phyloP scores from a whole-genome alignment of 179 eudicot genomes.

The Heliamphora pulchella region DNA sequence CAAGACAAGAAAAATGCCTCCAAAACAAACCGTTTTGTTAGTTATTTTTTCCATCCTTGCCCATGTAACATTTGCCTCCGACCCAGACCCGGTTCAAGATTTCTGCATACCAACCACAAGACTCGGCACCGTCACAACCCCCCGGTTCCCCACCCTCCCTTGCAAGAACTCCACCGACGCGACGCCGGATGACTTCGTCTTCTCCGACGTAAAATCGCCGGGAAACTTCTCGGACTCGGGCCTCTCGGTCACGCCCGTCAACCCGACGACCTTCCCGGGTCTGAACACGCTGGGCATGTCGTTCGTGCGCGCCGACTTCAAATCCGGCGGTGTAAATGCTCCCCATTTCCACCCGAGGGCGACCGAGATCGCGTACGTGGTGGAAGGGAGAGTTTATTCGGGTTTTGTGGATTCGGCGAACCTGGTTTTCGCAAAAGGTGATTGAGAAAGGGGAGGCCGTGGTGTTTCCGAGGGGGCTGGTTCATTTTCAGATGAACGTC shows the following conservation, averaged over 20 bases:
- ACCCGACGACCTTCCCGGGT: constrained; percentile 45
- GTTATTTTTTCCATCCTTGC: constrained; percentile 22
- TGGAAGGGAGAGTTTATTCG: constrained; percentile 57
- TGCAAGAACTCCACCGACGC: constrained; percentile 43
- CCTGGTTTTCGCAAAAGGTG: constrained; percentile 49
- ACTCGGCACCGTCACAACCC: too few species aligned
- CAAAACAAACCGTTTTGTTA: constrained; percentile 14
- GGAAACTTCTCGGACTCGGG: constrained; percentile 26
- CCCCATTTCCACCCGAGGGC: constrained; percentile 83
- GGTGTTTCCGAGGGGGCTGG: constrained; percentile 72
- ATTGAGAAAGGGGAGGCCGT: constrained; percentile 69
- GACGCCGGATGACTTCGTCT: constrained; percentile 49
- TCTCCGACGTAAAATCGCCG: constrained; percentile 44
- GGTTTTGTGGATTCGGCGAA: constrained; percentile 64
- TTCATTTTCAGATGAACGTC: constrained; percentile 76
- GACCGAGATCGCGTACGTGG: constrained; percentile 56
- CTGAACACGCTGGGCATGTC: constrained; percentile 67
- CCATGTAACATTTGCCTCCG: constrained; percentile 34
- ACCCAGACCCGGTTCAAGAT: constrained; percentile 65
- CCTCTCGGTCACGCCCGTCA: constrained; percentile 42
- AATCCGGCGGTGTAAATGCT: constrained; percentile 45
- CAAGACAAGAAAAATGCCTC: too few species aligned
- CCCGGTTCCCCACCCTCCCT: constrained; percentile 14
- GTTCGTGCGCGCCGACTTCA: constrained; percentile 62
- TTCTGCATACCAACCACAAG: constrained; percentile 41